Evolutionary conservation across 805 yeast genomes (phyloP), one percentile per base, ranked within the genome.

Genomic region (Vanderwaltozyma verrucispora): DNA sequence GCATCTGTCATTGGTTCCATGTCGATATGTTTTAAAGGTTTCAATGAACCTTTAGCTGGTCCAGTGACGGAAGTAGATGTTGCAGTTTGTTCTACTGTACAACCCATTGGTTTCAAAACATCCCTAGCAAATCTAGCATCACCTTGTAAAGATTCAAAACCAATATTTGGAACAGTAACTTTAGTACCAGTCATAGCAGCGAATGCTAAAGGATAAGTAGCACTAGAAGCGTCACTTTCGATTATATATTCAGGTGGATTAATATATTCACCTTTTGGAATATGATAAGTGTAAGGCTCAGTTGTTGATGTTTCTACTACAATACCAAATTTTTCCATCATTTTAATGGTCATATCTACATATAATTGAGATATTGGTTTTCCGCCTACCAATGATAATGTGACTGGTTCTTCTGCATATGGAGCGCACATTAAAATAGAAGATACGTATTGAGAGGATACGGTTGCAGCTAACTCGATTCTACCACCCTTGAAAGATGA

Each of bases 1-100:
- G 98, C 98, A 62, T 92, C 98, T 0, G 98, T 92, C 98, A 92
- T 92, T 38, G 98, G 97, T 64, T 92, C 98, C 98, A 92, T 92
- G 57, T 92, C 96, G 39, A 92, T 80, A 44, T 68, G 72, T 11
- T 76, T 67, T 45, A 92, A 66, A 6, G 94, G 84, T 51, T 69
- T 72, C 46, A 92, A 68, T 0, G 60, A 42, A 13, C 94, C 94
- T 28, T 63, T 62, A 15, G 81, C 67, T 5, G 96, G 96, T 33
- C 96, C 97, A 30, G 80, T 75, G 8, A 92, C 97, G 1, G 96
- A 87, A 0, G 98, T 92, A 2, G 94, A 77, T 2, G 82, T 76
- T 1, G 72, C 80, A 2, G 92, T 75, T 65, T 92, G 98, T 31
- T 62, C 69, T 18, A 92, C 98, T 2, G 54, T 64, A 61, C 97